A percentile compares a stretch with the other conserved stretches of the same genome.
Evolutionary conservation across 108 stramenopile species (phyloP).

Genomic region (Schizochytrium sp.): DNA sequence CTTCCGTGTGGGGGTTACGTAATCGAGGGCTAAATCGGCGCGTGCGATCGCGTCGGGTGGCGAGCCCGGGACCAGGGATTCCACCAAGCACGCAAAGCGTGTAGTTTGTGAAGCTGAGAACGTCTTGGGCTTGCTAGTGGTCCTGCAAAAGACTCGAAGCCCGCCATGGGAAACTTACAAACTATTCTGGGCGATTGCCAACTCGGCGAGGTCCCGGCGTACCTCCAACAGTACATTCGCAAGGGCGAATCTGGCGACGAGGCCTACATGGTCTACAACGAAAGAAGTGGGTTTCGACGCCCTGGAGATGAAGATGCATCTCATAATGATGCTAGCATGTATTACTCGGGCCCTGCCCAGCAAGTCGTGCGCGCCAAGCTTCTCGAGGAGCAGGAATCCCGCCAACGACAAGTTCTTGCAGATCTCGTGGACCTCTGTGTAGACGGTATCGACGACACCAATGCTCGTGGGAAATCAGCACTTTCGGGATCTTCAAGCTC

Average conservation of each 20-base stretch:
- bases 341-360: slow-evolving; percentile 34
- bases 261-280: slow-evolving; percentile 56
- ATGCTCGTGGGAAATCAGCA: neutral
- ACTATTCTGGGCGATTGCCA: slow-evolving; percentile 56
- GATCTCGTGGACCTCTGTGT: slow-evolving; percentile 57
- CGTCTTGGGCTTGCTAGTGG: too few relatives aligned
- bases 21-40: too few relatives aligned
- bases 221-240: slow-evolving; percentile 59
- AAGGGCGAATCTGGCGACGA: slow-evolving; percentile 51
- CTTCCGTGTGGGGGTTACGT: too few relatives aligned
- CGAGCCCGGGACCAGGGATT: too few relatives aligned
- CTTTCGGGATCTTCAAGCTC: neutral
- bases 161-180: slow-evolving; percentile 52
- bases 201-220: slow-evolving; percentile 60
- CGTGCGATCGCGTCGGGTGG: too few relatives aligned
- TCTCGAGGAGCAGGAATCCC: neutral
- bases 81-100: too few relatives aligned
- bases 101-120: too few relatives aligned
- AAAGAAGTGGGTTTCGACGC: neutral
- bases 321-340: slow-evolving; percentile 15
- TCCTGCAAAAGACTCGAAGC: too few relatives aligned
- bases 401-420: neutral
- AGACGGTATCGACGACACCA: slow-evolving; percentile 32
- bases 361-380: slow-evolving; percentile 26
- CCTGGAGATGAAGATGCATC: neutral